phyloP scores from a whole-genome alignment of 2,329 filamentous ascomycete genomes.

The Aspergillus costaricaensis region DNA sequence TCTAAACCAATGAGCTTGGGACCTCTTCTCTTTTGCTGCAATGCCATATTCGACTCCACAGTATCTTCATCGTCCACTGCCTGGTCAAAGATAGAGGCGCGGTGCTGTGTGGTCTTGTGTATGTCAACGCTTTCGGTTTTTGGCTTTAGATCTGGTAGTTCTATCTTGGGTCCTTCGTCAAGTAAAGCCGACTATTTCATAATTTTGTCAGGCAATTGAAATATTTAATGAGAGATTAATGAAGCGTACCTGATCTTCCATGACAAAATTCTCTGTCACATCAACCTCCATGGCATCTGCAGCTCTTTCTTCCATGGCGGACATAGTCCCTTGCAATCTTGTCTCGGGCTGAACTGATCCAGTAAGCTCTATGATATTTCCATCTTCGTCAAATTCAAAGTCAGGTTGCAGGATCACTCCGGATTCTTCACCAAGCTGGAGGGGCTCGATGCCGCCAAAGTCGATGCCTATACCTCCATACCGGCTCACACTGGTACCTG shows the following conservation, averaged over 20 bases:
- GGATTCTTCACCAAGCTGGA: slow-evolving; percentile 43
- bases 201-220: neutral
- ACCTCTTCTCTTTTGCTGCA: slow-evolving; percentile 32
- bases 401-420: slow-evolving; percentile 55
- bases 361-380: slow-evolving; percentile 56
- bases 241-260: slow-evolving; percentile 18
- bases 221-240: no score
- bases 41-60: slow-evolving; percentile 17
- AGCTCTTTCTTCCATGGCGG: slow-evolving; percentile 25
- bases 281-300: slow-evolving; percentile 38
- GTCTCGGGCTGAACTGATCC: slow-evolving; percentile 10
- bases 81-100: neutral
- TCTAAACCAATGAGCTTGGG: slow-evolving; percentile 52
- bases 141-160: neutral
- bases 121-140: neutral
- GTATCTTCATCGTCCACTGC: neutral
- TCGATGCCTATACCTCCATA: slow-evolving; percentile 36
- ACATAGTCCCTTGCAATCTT: slow-evolving; percentile 13
- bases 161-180: slow-evolving; percentile 33
- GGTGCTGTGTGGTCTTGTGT: neutral
- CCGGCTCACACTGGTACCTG: slow-evolving; percentile 46
- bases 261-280: slow-evolving; percentile 36
- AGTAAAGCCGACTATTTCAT: slow-evolving; percentile 28
- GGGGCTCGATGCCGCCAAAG: slow-evolving; percentile 28
- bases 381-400: slow-evolving; percentile 64